Base-by-base conservation (phyloP, 2,329 filamentous ascomycete species). In the Penicillium aurantiogriseum region DNA sequence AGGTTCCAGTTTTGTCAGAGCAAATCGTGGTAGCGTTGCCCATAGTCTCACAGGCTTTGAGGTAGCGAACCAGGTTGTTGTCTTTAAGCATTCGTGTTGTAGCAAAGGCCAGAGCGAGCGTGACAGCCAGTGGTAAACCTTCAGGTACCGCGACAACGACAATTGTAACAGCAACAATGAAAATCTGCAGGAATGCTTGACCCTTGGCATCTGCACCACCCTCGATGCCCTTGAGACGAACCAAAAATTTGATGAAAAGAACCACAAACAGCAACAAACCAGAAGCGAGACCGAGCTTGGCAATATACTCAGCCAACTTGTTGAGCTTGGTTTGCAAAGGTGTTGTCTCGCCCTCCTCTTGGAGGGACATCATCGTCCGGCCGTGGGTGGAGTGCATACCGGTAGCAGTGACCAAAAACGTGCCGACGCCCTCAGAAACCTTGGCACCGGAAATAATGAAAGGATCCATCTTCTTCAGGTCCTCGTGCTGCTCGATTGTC, bases 401-500 rank as follows among this genome's bases (percentile, higher is more conserved):
- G 19, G 88, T 86, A 5, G 89, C 84, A 1, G 88, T 91, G 54
- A 92, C 89, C 54, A 93, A 72, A 72, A 91, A 92, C 4, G 84
- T 86, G 10, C 90, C 90, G 8, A 91, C 81, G 54, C 90, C 90
- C 67, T 91, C 88, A 0, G 86, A 85, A 11, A 93, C 86, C 64
- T 91, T 91, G 3, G 88, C 88, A 45, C 90, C 90, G 23, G 89
- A 92, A 4, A 92, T 79, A 60, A 93, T 91, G 72, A 93, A 93
- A 0, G 90, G 90, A 65, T 92, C 90, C 60, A 88, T 77, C 67
- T 89, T 89, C 61, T 81, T 81, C 35, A 88, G 75, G 17, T 79
- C 79, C 51, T 86, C 80, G 57, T 85, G 79, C 47, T 82, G 79
- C 60, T 87, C 82, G 61, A 89, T 87, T 4, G 85, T 81, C 35